These are phyloP conservation scores for Yamadazyma triangularis DNA, from an alignment of 1,139 yeast genomes.

Conservation along the genomic window DNA sequence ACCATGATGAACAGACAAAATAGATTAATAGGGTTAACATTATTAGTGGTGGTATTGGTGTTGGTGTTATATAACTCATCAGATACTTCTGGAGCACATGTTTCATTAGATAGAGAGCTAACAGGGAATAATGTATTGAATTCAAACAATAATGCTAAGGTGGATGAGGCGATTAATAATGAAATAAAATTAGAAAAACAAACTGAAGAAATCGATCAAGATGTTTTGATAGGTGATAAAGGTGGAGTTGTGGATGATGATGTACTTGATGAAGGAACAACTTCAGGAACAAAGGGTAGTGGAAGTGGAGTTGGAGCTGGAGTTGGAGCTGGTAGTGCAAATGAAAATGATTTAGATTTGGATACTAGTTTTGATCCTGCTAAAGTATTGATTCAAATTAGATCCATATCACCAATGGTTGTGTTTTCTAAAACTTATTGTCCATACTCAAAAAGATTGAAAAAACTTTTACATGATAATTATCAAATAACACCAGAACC, in stretches of 20 bases:
- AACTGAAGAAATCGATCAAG: constrained; percentile 2
- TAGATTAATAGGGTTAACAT: constrained; percentile 16
- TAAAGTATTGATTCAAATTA: constrained; percentile 53
- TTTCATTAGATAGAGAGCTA: constrained; percentile 2
- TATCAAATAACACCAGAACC: constrained; percentile 74
- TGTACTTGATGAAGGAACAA: too few relatives aligned
- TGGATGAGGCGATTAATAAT: constrained; percentile 38
- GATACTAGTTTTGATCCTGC: constrained; percentile 48
- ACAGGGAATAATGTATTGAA: constrained; percentile 19
- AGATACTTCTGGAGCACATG: neutral
- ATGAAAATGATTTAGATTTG: constrained; percentile 1
- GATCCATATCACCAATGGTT: constrained; percentile 64
- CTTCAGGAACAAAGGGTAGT: neutral
- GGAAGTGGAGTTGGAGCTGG: neutral
- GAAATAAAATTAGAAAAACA: constrained; percentile 24
- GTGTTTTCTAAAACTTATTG: constrained; percentile 68
- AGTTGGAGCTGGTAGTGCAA: neutral
- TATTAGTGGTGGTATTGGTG: constrained; percentile 12
- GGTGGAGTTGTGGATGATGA: too few relatives aligned
- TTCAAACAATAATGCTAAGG: constrained; percentile 30
- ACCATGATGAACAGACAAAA: constrained; percentile 14
- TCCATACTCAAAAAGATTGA: constrained; percentile 72
- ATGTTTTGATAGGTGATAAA: too few relatives aligned
- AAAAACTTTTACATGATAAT: constrained; percentile 56
- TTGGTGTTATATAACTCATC: constrained; percentile 13